Conservation (phyloP, 306 rosid genomes). For the Cucumis melo region DNA sequence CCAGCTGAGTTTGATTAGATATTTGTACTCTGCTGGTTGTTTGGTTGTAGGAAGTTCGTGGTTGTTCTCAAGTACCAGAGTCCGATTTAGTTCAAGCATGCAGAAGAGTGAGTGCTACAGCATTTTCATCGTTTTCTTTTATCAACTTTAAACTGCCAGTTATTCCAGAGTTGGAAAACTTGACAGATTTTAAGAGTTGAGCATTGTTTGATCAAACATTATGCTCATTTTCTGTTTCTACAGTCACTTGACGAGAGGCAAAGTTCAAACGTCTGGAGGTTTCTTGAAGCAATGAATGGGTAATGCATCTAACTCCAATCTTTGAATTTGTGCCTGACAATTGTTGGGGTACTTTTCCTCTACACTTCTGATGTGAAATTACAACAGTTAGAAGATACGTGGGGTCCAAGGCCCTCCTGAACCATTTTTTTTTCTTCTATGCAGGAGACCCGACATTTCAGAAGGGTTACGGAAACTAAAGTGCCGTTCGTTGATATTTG, state of each 20-base stretch:
- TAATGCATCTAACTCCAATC: conserved; percentile 2
- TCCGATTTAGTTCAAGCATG: conserved; percentile 75
- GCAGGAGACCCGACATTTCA: conserved; percentile 74
- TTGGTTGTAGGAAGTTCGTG: conserved; percentile 63
- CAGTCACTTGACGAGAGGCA: conserved; percentile 82
- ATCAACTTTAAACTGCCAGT: neutral
- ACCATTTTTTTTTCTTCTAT: neutral
- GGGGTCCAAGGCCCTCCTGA: neutral
- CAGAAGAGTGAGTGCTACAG: conserved; percentile 60
- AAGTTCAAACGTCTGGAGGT: conserved; percentile 76
- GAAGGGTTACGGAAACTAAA: conserved; percentile 60
- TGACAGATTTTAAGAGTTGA: conserved; percentile 8
- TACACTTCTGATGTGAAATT: neutral
- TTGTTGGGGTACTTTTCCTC: neutral
- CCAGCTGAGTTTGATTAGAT: conserved; percentile 1
- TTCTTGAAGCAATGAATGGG: conserved; percentile 91
- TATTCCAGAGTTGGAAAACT: neutral
- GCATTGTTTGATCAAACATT: conserved; percentile 12
- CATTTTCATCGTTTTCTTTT: neutral
- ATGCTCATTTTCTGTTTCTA: conserved; percentile 10
- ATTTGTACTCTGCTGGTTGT: conserved; percentile 12
- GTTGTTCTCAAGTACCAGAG: conserved; percentile 49
- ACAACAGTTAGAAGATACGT: neutral
- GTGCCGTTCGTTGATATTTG: conserved; percentile 85
- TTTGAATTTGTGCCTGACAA: neutral